Evolutionary conservation across 495 filamentous ascomycete genomes (phyloP).

Genomic region (Penicillium herquei): DNA sequence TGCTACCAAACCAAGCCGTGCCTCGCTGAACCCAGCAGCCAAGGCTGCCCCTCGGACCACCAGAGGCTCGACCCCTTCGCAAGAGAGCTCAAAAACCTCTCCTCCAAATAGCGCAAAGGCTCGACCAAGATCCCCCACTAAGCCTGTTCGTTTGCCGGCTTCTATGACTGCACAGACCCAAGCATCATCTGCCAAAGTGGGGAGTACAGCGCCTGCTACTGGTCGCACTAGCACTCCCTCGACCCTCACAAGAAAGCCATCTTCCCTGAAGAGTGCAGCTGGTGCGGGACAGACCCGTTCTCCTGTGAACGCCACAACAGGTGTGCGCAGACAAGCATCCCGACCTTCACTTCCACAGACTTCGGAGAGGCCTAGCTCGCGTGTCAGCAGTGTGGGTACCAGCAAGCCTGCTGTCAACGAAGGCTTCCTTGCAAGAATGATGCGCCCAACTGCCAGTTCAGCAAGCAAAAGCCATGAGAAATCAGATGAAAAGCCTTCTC

Average conservation of each 20-base stretch:
- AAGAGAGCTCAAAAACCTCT: slow-evolving; percentile 29
- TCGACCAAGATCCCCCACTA: slow-evolving; percentile 63
- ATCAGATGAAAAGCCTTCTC: slow-evolving; percentile 44
- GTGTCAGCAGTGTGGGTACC: slow-evolving; percentile 35
- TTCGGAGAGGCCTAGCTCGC: slow-evolving; percentile 41
- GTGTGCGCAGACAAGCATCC: slow-evolving; percentile 37
- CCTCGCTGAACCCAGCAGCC: slow-evolving; percentile 27
- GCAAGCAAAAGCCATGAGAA: slow-evolving; percentile 77
- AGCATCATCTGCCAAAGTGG: slow-evolving; percentile 57
- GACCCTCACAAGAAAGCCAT: slow-evolving; percentile 44
- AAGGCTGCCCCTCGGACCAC: slow-evolving; percentile 28
- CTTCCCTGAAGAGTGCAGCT: slow-evolving; percentile 33
- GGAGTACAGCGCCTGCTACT: slow-evolving; percentile 37
- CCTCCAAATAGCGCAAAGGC: slow-evolving; percentile 45
- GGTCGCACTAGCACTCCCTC: slow-evolving; percentile 44
- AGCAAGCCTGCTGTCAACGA: slow-evolving; percentile 57
- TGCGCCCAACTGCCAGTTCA: slow-evolving; percentile 80
- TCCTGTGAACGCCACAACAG: slow-evolving; percentile 19
- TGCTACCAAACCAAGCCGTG: slow-evolving; percentile 33
- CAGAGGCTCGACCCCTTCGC: slow-evolving; percentile 33
- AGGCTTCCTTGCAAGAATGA: slow-evolving; percentile 86
- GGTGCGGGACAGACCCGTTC: slow-evolving; percentile 20
- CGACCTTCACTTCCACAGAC: slow-evolving; percentile 40
- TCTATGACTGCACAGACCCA: slow-evolving; percentile 63
- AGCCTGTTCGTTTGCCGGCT: slow-evolving; percentile 57